Base-by-base conservation (phyloP, 768 basidiomycete species). In the Rubroboletus satanas region DNA sequence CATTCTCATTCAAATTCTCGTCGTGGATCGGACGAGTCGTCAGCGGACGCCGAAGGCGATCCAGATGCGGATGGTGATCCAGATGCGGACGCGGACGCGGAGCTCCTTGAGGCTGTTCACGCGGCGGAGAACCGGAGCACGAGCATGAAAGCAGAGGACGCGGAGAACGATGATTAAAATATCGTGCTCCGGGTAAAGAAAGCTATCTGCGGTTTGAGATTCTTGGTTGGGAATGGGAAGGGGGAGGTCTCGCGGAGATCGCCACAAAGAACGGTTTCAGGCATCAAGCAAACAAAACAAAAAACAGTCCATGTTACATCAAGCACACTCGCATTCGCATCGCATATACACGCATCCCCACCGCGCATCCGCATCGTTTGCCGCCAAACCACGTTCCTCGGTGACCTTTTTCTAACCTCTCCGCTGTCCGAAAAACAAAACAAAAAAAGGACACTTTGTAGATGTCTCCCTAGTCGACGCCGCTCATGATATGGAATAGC, bases 31-130 rank as follows among this genome's bases (percentile, higher is more conserved):
- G 66, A 63, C 45, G 66, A 66, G 43, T 65, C 66, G 15, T 70
- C 60, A 1, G 67, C 68, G 10, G 66, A 67, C 31, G 68, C 68
- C 32, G 68, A 67, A 32, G 65, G 66, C 49, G 69, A 71, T 52
- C 64, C 65, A 3, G 76, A 76, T 51, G 74, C 66, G 2, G 77
- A 78, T 12, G 73, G 57, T 9, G 77, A 77, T 32, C 71, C 68
- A 0, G 70, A 61, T 10, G 71, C 67, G 3, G 69, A 59, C 6
- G 72, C 77, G 0, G 79, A 81, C 12, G 72, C 71, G 44, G 79
- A 81, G 26, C 63, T 81, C 26, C 63, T 80, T n/a, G 79, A 79
- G 57, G 79, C 79, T 35, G 79, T 78, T 0, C 77, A 77, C 55
- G 79, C 79, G 7, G 74, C 79, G 6, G 79, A 79, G 62, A 76